Conservation (phyloP, 352 stramenopile genomes). For the Aphanomyces invadans region DNA sequence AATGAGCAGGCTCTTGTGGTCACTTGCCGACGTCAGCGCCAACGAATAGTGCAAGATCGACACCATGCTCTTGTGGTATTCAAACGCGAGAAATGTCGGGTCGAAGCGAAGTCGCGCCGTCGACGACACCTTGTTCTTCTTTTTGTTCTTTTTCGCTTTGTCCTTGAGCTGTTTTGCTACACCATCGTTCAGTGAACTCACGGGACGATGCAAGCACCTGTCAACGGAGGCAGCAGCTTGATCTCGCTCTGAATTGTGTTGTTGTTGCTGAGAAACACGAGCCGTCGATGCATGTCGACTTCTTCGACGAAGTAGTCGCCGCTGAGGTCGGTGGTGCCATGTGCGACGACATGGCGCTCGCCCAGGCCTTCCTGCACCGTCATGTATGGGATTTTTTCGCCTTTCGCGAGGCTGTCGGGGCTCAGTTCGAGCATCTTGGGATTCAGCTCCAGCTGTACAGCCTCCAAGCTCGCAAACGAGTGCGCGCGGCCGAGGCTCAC, state of each 20-base stretch:
- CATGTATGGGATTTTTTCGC: slow-evolving; percentile 64
- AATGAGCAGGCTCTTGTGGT: slow-evolving; percentile 44
- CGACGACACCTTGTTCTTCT: slow-evolving; percentile 34
- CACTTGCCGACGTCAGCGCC: slow-evolving; percentile 25
- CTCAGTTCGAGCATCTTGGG: slow-evolving; percentile 53
- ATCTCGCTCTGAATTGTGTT: slow-evolving; percentile 77
- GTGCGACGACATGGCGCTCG: slow-evolving; percentile 45
- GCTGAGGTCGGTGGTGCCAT: slow-evolving; percentile 42
- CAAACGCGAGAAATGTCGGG: slow-evolving; percentile 53
- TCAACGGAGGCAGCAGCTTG: slow-evolving; percentile 30
- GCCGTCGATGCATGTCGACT: slow-evolving; percentile 48
- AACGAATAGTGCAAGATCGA: slow-evolving; percentile 43
- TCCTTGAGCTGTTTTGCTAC: slow-evolving; percentile 33
- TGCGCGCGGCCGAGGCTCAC: slow-evolving; percentile 56
- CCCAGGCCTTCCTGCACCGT: slow-evolving; percentile 60
- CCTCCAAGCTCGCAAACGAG: slow-evolving; percentile 48
- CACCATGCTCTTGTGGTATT: slow-evolving; percentile 75
- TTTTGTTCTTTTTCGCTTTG: slow-evolving; percentile 57
- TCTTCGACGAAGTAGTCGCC: slow-evolving; percentile 69
- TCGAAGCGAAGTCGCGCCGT: slow-evolving; percentile 34
- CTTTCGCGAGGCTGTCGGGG: slow-evolving; percentile 35
- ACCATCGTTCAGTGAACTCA: neutral
- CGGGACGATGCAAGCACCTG: neutral
- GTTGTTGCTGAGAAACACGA: slow-evolving; percentile 65
- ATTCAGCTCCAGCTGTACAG: slow-evolving; percentile 67